Base-by-base conservation (phyloP, 768 basidiomycete genomes). In the Asterophora lycoperdoides region DNA sequence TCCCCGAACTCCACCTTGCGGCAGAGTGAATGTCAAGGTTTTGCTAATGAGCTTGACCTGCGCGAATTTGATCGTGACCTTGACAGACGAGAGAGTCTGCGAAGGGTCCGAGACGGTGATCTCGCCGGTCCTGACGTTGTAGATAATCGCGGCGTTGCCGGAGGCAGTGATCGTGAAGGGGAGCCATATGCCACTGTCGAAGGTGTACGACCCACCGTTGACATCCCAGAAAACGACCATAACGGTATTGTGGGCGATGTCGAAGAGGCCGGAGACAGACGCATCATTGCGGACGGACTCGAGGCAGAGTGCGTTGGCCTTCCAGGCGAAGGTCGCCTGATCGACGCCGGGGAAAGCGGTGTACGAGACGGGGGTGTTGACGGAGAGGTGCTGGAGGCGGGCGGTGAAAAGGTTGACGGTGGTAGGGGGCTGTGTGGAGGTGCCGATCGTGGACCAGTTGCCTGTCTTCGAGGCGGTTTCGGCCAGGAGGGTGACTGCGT, bases 51-150 rank as follows among this genome's bases (percentile, higher is more conserved):
- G 58, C 54, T 13, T 51, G 48, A 40, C 52, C 32, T 3, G 44
- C 23, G 23, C 23, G 23, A 23, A 6, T 6, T 23, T 55, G 49
- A 83, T 51, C 3, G 65, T 69, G 30, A 83, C 56, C 15, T 64
- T 60, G 1, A 77, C 59, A 1, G 58, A 57, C 3, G 58, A 48
- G 14, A 78, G 55, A 0, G 68, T 66, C 57, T 89, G 85, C 1
- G 81, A 81, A 3, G 85, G 86, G 58, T 89, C 85, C 1, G 85
- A 77, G 9, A 85, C 71, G 1, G 77, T 80, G 18, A 89, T 53
- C 13, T 67, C 67, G 37, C 76, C 70, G 3, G 67, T 63, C 14
- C 64, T 54, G 14, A 72, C 38, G n/a, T 69, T 60, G 52, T 77
- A 76, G 5, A 80, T 69, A 13, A 83, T 49, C 1, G 68, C 72